phyloP scores from a whole-genome alignment of 1,284 basidiomycete species.

The Termitomyces sp. region DNA sequence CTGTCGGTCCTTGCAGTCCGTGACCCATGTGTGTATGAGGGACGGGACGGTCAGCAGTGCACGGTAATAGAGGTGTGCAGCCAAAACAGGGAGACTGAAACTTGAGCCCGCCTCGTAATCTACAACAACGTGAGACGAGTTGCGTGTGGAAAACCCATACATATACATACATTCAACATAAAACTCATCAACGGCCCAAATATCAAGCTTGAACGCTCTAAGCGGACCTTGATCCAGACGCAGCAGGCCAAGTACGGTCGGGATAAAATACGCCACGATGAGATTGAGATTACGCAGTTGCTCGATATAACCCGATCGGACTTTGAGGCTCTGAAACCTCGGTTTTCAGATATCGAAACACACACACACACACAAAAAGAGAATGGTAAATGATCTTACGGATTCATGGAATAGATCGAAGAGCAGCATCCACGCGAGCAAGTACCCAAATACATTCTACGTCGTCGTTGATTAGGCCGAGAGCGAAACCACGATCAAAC shows the following conservation, averaged over 20 bases:
- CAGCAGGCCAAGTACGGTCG: conserved; percentile 69
- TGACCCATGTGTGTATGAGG: conserved; percentile 81
- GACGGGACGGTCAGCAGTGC: conserved; percentile 79
- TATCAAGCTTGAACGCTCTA: conserved; percentile 70
- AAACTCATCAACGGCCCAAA: conserved; percentile 86
- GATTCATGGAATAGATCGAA: conserved; percentile 87
- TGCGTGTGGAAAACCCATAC: background rate
- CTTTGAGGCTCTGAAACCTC: conserved; percentile 70
- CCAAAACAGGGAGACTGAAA: conserved; percentile 64
- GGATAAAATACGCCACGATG: conserved; percentile 66
- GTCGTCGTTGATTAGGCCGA: no score
- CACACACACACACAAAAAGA: background rate
- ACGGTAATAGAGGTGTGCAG: conserved; percentile 87
- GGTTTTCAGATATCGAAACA: background rate
- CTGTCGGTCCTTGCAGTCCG: conserved; percentile 86
- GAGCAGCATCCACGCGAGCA: conserved; percentile 88
- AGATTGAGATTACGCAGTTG: conserved; percentile 75
- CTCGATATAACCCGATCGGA: conserved; percentile 78
- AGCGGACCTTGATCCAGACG: conserved; percentile 54
- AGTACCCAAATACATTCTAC: conserved; percentile 53
- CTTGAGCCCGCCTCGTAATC: conserved; percentile 59
- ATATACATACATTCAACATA: conserved; percentile 70
- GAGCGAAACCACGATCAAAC: no score
- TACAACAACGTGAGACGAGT: conserved; percentile 23
- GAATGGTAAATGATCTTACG: conserved; percentile 50